Conservation (phyloP, 805 yeast genomes). For the Scheffersomyces stipitis region DNA sequence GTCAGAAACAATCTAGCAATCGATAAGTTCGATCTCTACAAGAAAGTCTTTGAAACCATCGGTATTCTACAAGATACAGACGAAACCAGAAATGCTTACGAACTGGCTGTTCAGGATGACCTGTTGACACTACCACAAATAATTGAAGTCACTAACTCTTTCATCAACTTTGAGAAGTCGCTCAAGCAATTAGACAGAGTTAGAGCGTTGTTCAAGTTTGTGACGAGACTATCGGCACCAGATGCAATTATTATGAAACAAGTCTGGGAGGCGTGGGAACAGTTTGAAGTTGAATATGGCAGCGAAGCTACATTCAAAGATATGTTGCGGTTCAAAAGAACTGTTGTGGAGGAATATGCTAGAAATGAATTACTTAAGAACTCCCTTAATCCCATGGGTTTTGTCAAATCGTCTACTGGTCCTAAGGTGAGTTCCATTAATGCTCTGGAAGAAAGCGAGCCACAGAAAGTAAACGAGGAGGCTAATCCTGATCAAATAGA, state of each 20-base stretch:
- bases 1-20: slow-evolving; percentile 14
- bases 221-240: slow-evolving; percentile 24
- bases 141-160: slow-evolving; percentile 47
- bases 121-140: slow-evolving; percentile 43
- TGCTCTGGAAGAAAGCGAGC: slow-evolving; percentile 6
- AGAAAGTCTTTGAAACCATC: slow-evolving; percentile 7
- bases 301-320: slow-evolving; percentile 69
- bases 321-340: slow-evolving; percentile 63
- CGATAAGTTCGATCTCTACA: slow-evolving; percentile 25
- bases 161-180: slow-evolving; percentile 56
- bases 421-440: slow-evolving; percentile 11
- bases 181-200: slow-evolving; percentile 58
- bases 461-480: slow-evolving; percentile 3
- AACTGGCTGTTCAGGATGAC: slow-evolving; percentile 41
- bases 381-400: slow-evolving; percentile 43
- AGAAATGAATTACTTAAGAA: slow-evolving; percentile 10
- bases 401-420: slow-evolving; percentile 43
- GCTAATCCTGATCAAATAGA: slow-evolving; percentile 63
- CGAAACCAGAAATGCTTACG: slow-evolving; percentile 37
- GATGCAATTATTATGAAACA: slow-evolving; percentile 10
- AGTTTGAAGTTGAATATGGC: slow-evolving; percentile 73
- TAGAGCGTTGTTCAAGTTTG: slow-evolving; percentile 55
- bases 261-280: slow-evolving; percentile 69
- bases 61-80: slow-evolving; percentile 13
- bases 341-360: slow-evolving; percentile 23